These are phyloP conservation scores for Talaromyces amestolkiae DNA, from an alignment of 2,329 filamentous ascomycete genomes.

Conservation along the genomic window DNA sequence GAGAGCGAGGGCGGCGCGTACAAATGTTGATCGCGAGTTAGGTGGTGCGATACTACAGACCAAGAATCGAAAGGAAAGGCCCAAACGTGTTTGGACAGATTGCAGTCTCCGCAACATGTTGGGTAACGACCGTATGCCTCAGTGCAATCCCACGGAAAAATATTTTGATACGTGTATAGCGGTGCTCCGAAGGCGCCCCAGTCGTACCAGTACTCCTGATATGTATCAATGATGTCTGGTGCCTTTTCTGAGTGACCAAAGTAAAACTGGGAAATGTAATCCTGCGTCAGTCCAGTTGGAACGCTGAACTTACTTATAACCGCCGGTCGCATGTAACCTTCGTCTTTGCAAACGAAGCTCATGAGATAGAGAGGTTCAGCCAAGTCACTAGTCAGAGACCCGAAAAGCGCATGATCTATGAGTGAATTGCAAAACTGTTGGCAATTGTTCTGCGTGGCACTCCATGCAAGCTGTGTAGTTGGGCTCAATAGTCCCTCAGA, in stretches of 20 bases:
- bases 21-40: slow-evolving; percentile 35
- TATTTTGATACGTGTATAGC: slow-evolving; percentile 42
- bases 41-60: slow-evolving; percentile 43
- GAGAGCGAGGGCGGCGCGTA: slow-evolving; percentile 29
- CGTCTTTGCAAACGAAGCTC: slow-evolving; percentile 40
- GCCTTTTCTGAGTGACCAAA: slow-evolving; percentile 41
- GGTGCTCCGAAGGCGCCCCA: slow-evolving; percentile 43
- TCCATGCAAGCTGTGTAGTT: slow-evolving; percentile 32
- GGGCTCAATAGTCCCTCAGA: slow-evolving; percentile 30
- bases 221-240: slow-evolving; percentile 45
- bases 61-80: slow-evolving; percentile 48
- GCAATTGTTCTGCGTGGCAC: slow-evolving; percentile 36
- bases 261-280: slow-evolving; percentile 43
- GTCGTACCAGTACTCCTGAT: slow-evolving; percentile 49
- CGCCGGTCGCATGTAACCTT: slow-evolving; percentile 24
- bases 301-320: slow-evolving; percentile 37
- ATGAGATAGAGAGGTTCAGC: slow-evolving; percentile 37
- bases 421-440: slow-evolving; percentile 41
- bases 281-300: slow-evolving; percentile 44
- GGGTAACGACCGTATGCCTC: slow-evolving; percentile 43
- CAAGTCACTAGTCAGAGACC: slow-evolving; percentile 26
- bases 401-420: slow-evolving; percentile 33
- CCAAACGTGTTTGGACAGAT: slow-evolving; percentile 47
- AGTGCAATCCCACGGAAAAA: slow-evolving; percentile 52
- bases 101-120: slow-evolving; percentile 41